Evolutionary conservation across 2,329 filamentous ascomycete genomes (phyloP), one percentile per base, ranked within the genome.

Genomic region (Colletotrichum tamarilloi): DNA sequence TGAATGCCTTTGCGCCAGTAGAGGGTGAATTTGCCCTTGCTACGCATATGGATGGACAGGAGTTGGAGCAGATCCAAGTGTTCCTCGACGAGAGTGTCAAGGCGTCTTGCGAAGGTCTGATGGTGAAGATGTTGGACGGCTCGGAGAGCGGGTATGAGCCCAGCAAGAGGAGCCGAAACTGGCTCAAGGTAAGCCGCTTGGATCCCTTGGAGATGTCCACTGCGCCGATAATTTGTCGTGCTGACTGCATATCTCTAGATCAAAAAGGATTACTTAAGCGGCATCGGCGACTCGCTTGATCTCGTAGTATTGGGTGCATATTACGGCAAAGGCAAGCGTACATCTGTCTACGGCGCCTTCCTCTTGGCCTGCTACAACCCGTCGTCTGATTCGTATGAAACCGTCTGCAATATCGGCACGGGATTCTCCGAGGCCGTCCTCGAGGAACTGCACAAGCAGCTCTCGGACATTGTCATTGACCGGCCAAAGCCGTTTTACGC

Each of bases 91-190:
- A 98, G 72, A 97, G 94, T 78, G 93, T 99, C 76, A 98, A 98
- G 82, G 94, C 95, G 2, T 97, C 95, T 0, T 99, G 97, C 80
- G 97, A 99, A 85, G 97, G 97, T 12, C 87, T 99, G 66, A 99
- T 99, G 97, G 97, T 99, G 16, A 99, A 99, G 87, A 99, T 99
- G 97, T 85, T 99, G 72, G 96, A 98, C 81, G 97, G 96, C 0
- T 87, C 90, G 7, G 96, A 98, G 83, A 97, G 94, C 77, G 94
- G 94, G 78, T 99, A 99, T 81, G 96, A 98, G 84, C 97, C 97
- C 24, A 97, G 94, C 79, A 98, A 97, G 82, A 93, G 97, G 76
- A 97, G 94, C 83, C 94, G 97, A 73, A 99, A 99, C 80, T 99
- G 97, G 97, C 93, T 99, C 76, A 99, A 99, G 88, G 93, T 94